Evolutionary conservation across 2,329 filamentous ascomycete genomes (phyloP).

Genomic region (Colletotrichum sublineola): DNA sequence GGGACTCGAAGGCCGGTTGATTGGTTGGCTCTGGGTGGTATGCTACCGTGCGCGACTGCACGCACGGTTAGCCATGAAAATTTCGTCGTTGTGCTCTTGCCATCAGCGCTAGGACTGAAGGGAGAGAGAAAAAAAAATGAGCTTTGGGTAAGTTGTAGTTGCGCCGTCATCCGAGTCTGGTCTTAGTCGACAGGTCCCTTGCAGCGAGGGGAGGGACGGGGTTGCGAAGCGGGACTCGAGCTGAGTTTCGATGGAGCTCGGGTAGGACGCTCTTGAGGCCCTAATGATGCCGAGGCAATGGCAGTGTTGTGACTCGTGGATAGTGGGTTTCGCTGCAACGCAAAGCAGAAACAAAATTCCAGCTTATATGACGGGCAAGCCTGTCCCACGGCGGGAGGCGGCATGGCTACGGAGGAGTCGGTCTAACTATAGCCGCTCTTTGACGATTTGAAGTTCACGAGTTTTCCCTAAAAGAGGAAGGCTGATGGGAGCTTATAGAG

Average conservation of each 20-base stretch:
- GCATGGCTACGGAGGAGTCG: neutral
- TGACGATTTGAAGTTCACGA: neutral
- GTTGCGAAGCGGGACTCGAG: neutral
- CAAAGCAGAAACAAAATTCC: neutral
- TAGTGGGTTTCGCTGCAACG: conserved; percentile 1
- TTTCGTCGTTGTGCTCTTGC: neutral
- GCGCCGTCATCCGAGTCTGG: neutral
- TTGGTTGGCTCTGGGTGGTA: neutral
- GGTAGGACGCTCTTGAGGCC: neutral
- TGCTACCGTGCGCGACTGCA: neutral
- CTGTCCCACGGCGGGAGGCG: neutral
- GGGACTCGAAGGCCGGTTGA: neutral
- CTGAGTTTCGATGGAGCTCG: conserved; percentile 13
- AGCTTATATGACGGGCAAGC: too few relatives aligned
- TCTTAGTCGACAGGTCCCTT: neutral
- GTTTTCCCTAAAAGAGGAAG: neutral
- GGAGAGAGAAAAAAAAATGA: too few relatives aligned
- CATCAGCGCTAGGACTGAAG: neutral
- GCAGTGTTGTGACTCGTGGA: neutral
- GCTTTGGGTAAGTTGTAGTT: neutral
- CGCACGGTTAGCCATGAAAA: neutral
- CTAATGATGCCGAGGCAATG: neutral
- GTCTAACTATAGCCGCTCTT: neutral
- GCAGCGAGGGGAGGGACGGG: neutral
- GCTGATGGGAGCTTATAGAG: neutral